A percentile compares a stretch with the other conserved stretches of the same genome.
Conservation (phyloP, 1,139 yeast species). For the Magnusiomyces suaveolens region DNA sequence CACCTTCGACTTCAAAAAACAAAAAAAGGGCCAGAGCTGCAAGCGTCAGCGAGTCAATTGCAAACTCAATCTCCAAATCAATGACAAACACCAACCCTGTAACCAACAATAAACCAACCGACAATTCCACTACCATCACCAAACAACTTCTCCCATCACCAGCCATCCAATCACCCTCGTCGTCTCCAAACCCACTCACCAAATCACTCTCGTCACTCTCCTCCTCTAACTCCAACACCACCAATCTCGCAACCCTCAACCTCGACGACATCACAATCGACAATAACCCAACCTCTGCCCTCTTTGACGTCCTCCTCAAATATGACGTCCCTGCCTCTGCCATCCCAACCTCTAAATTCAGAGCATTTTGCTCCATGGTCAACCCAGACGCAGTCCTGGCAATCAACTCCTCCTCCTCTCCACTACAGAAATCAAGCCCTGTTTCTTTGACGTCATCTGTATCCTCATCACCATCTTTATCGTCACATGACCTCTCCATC, state of each 20-base stretch:
- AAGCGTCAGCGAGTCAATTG: neutral
- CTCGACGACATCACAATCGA: neutral
- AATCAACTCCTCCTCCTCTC: neutral
- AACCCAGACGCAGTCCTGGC: neutral
- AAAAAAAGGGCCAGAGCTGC: neutral
- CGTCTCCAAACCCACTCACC: neutral
- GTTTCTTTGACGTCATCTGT: neutral
- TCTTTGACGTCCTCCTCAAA: neutral
- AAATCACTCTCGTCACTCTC: neutral
- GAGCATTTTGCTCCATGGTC: neutral
- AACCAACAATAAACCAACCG: neutral
- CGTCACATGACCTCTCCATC: neutral
- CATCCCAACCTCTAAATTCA: neutral
- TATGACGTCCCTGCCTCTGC: conserved; percentile 1
- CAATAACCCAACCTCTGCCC: neutral
- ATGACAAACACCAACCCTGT: neutral
- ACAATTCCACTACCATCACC: neutral
- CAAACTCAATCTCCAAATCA: neutral
- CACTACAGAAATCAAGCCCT: no score
- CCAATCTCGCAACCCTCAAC: neutral
- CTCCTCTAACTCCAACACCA: neutral
- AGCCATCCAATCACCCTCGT: neutral
- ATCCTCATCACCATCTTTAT: neutral
- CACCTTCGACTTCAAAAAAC: neutral
- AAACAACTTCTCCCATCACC: neutral